A percentile compares a stretch with the other conserved stretches of the same genome.
Conservation (phyloP, 2,329 filamentous ascomycete species). For the Iodosphaeria phyllophila region DNA sequence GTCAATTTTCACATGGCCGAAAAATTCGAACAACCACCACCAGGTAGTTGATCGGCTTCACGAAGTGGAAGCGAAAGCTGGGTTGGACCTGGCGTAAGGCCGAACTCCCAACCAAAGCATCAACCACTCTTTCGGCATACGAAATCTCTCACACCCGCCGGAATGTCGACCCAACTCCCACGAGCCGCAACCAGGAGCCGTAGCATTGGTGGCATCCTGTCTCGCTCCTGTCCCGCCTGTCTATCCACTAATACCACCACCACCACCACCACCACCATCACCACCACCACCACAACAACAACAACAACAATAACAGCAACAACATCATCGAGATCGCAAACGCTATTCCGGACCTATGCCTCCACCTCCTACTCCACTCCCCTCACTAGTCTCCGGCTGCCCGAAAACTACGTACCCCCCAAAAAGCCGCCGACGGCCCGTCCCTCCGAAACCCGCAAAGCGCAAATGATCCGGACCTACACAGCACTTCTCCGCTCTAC, state of each 20-base stretch:
- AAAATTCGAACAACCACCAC: too few relatives aligned
- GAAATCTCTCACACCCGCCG: too few relatives aligned
- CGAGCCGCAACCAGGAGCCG: too few relatives aligned
- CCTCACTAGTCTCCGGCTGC: slow-evolving; percentile 14
- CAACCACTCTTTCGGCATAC: too few relatives aligned
- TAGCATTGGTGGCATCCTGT: too few relatives aligned
- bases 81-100: too few relatives aligned
- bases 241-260: not conserved
- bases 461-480: slow-evolving; percentile 72
- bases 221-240: not conserved
- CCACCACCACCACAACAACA: slow-evolving; percentile 4
- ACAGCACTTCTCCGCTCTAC: slow-evolving; percentile 74
- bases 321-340: slow-evolving; percentile 5
- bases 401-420: slow-evolving; percentile 34
- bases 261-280: slow-evolving; percentile 1
- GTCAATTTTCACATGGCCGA: too few relatives aligned
- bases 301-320: slow-evolving; percentile 6
- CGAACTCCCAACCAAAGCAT: too few relatives aligned
- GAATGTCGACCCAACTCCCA: too few relatives aligned
- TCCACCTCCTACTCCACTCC: slow-evolving; percentile 6
- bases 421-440: slow-evolving; percentile 79
- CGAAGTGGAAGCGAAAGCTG: too few relatives aligned
- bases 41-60: too few relatives aligned
- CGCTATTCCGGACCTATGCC: too few relatives aligned
- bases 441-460: slow-evolving; percentile 71